A percentile compares a stretch with the other conserved stretches of the same genome.
phyloP scores from a whole-genome alignment of 495 filamentous ascomycete genomes.

The Xylaria palmicola region DNA sequence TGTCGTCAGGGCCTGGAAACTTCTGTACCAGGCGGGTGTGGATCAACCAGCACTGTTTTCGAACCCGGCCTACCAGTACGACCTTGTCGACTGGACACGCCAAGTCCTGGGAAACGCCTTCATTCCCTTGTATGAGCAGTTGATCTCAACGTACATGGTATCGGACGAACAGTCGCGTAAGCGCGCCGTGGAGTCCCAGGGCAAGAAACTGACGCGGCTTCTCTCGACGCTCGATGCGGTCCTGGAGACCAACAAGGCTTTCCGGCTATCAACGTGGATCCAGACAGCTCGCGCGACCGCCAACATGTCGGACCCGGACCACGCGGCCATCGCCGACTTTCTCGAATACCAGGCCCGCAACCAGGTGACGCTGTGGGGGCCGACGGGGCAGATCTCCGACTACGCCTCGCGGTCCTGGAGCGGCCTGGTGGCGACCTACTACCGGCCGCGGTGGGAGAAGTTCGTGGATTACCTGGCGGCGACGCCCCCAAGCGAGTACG shows the following conservation, averaged over 20 bases:
- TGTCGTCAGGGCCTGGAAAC: conserved; percentile 43
- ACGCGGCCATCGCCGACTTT: conserved; percentile 30
- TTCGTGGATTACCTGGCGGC: conserved; percentile 47
- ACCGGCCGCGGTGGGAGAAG: conserved; percentile 47
- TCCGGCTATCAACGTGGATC: conserved; percentile 47
- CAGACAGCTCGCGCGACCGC: conserved; percentile 39
- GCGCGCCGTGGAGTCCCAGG: conserved; percentile 20
- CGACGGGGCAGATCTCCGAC: conserved; percentile 48
- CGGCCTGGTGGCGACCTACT: conserved; percentile 50
- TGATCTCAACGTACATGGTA: conserved; percentile 38
- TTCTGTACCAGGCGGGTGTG: conserved; percentile 39
- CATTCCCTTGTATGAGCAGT: conserved; percentile 36
- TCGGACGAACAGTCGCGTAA: conserved; percentile 16
- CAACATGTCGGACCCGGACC: conserved; percentile 19
- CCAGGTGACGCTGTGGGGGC: conserved; percentile 56
- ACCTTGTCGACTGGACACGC: conserved; percentile 52
- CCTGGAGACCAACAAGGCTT: conserved; percentile 45
- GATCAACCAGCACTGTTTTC: conserved; percentile 40
- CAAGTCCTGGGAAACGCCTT: conserved; percentile 53
- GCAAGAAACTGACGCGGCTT: conserved; percentile 33
- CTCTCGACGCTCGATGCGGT: conserved; percentile 44
- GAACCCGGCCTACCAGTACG: conserved; percentile 48
- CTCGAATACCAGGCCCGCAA: conserved; percentile 54
- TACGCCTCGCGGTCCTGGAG: conserved; percentile 53
- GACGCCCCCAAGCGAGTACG: conserved; percentile 31